Percentiles rank a stretch among this genome's conserved stretches.
Evolutionary conservation across 768 basidiomycete species (phyloP).

Genomic region (Mycena sanguinolenta): DNA sequence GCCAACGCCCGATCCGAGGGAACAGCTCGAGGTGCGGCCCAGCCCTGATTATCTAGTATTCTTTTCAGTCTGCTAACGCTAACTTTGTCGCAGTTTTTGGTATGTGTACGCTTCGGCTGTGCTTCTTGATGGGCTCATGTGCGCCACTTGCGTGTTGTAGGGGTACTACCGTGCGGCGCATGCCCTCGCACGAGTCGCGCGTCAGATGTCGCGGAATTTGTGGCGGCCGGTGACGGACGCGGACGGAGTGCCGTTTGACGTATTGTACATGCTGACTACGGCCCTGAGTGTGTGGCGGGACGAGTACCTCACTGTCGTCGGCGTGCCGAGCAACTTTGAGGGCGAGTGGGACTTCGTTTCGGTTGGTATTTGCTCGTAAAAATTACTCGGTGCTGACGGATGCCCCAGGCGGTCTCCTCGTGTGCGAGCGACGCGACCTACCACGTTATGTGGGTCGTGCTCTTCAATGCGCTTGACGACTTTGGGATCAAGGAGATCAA

Average conservation of each 20-base stretch:
- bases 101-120: constrained; percentile 51
- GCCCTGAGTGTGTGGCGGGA: constrained; percentile 81
- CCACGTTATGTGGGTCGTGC: constrained; percentile 91
- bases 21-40: constrained; percentile 79
- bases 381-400: not conserved
- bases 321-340: constrained; percentile 88
- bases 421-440: constrained; percentile 91
- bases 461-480: constrained; percentile 87
- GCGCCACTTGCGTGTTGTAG: constrained; percentile 51
- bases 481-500: constrained; percentile 86
- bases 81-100: constrained; percentile 68
- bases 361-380: constrained; percentile 46
- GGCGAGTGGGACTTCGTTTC: constrained; percentile 92
- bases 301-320: constrained; percentile 80
- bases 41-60: not conserved
- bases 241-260: constrained; percentile 81
- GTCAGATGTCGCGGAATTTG: constrained; percentile 83
- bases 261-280: constrained; percentile 67
- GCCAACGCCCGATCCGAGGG: constrained; percentile 74
- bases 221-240: constrained; percentile 85
- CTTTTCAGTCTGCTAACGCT: constrained; percentile 9
- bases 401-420: constrained; percentile 59
- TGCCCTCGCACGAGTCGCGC: constrained; percentile 85
- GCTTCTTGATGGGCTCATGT: constrained; percentile 30
- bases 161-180: constrained; percentile 89